Evolutionary conservation across 192 early-diverging fungal genomes (phyloP).

Genomic region (Coemansia sp.): DNA sequence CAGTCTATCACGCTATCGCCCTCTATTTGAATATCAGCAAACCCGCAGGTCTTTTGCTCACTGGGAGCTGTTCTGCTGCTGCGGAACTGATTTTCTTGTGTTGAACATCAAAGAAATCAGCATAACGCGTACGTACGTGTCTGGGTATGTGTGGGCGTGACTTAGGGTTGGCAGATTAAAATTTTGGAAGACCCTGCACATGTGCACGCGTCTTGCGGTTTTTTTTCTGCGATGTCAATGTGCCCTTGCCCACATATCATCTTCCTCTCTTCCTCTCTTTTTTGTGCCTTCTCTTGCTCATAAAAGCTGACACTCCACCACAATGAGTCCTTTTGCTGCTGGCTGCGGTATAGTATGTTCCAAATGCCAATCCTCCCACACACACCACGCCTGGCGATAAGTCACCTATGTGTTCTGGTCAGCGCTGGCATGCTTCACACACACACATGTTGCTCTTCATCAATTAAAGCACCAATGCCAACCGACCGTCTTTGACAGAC

Average conservation of each 20-base stretch:
- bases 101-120: neutral
- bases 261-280: neutral
- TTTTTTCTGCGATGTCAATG: neutral
- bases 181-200: neutral
- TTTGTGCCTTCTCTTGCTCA: neutral
- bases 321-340: constrained; percentile 5
- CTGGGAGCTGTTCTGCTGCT: neutral
- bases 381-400: too few relatives aligned
- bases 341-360: constrained; percentile 12
- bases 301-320: neutral
- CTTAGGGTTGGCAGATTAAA: neutral
- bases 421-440: too few relatives aligned
- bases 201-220: neutral
- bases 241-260: neutral
- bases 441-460: too few relatives aligned
- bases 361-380: constrained; percentile 4
- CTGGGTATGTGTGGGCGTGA: neutral
- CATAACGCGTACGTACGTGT: neutral
- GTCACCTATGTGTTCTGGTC: too few relatives aligned
- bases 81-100: neutral
- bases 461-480: neutral
- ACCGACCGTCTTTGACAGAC: neutral
- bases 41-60: neutral
- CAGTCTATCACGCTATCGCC: too few relatives aligned
- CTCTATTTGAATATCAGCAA: neutral